Conservation (phyloP, 2,329 filamentous ascomycete genomes). For the Bimuria novae-zelandiae region DNA sequence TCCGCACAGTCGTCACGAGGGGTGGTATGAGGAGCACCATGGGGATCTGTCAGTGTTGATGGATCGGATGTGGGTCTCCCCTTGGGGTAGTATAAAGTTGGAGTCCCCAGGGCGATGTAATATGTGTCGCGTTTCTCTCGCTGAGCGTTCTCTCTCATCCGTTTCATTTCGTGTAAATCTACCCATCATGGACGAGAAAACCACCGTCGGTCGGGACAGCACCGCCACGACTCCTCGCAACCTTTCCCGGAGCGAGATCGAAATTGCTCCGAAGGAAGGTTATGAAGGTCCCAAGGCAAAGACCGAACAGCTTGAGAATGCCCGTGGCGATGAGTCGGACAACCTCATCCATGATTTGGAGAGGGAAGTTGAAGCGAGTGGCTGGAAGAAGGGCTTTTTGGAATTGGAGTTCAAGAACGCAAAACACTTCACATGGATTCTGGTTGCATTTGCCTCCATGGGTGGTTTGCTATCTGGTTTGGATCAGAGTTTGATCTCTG, state of each 20-base stretch:
- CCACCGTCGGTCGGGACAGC: slow-evolving; percentile 12
- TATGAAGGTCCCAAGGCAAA: slow-evolving; percentile 38
- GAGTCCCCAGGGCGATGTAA: slow-evolving; percentile 13
- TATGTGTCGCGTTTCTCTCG: slow-evolving; percentile 16
- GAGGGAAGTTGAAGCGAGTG: slow-evolving; percentile 42
- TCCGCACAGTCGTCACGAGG: slow-evolving; percentile 26
- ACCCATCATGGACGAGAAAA: slow-evolving; percentile 35
- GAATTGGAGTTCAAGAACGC: slow-evolving; percentile 65
- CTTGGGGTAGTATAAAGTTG: slow-evolving; percentile 33
- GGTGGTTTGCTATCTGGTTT: slow-evolving; percentile 73
- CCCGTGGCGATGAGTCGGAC: slow-evolving; percentile 50
- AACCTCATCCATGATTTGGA: slow-evolving; percentile 50
- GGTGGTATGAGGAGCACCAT: slow-evolving; percentile 20
- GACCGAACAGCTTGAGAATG: slow-evolving; percentile 38
- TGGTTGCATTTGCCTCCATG: slow-evolving; percentile 75
- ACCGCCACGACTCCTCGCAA: slow-evolving; percentile 16
- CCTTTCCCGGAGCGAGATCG: slow-evolving; percentile 23
- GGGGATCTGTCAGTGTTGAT: slow-evolving; percentile 14
- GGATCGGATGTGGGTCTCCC: slow-evolving; percentile 18
- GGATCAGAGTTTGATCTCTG: slow-evolving; percentile 74
- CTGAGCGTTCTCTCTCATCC: slow-evolving; percentile 11
- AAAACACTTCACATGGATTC: slow-evolving; percentile 67
- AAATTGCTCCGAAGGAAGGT: slow-evolving; percentile 23
- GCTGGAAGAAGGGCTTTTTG: slow-evolving; percentile 51
- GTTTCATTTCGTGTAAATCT: slow-evolving; percentile 17